Conservation (phyloP, 768 basidiomycete genomes). For the Candolleomyces eurysporus region DNA sequence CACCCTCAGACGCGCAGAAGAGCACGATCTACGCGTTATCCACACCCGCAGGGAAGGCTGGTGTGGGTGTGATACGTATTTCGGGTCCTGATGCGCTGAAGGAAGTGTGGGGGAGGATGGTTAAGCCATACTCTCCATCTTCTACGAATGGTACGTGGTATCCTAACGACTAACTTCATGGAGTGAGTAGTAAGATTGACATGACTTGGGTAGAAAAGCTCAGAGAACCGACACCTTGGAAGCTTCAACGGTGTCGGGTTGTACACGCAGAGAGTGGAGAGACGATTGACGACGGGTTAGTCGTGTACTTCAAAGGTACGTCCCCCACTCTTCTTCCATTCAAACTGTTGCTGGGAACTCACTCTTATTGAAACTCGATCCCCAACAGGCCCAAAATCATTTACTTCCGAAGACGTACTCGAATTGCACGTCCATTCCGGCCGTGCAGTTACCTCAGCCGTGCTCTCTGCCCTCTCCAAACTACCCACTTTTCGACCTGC, state of each 20-base stretch:
- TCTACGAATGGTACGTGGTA: too few species aligned
- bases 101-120: constrained; percentile 60
- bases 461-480: constrained; percentile 60
- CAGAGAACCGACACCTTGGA: constrained; percentile 53
- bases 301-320: constrained; percentile 78
- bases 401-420: constrained; percentile 78
- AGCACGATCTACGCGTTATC: constrained; percentile 72
- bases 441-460: constrained; percentile 70
- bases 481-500: constrained; percentile 73
- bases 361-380: too few species aligned
- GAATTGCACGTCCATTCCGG: constrained; percentile 90
- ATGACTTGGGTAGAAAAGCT: constrained; percentile 14
- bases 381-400: constrained; percentile 68
- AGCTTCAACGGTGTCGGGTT: constrained; percentile 67
- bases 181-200: too few species aligned
- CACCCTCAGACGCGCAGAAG: constrained; percentile 52
- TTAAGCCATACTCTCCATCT: constrained; percentile 27
- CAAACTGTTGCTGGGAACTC: neutral
- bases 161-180: too few species aligned
- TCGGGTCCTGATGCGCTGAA: constrained; percentile 70
- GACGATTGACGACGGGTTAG: constrained; percentile 74
- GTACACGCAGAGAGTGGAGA: constrained; percentile 60
- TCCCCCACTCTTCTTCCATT: neutral
- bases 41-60: constrained; percentile 62
- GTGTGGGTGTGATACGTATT: constrained; percentile 78